These are phyloP conservation scores for Stemphylium lycopersici DNA, from an alignment of 2,329 filamentous ascomycete genomes.

Conservation along the genomic window DNA sequence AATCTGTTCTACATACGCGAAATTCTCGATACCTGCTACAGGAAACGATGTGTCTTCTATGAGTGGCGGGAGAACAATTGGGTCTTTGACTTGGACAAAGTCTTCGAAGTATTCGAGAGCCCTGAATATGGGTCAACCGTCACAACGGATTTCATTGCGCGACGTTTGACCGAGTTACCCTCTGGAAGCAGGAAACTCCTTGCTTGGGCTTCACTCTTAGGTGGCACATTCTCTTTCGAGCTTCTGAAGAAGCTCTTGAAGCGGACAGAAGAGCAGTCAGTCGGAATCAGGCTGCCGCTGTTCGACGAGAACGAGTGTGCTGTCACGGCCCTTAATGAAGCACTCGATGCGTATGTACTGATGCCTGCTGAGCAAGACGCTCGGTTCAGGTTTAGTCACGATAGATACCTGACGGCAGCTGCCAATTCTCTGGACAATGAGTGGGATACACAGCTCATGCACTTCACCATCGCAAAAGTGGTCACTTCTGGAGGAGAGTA, in stretches of 20 bases:
- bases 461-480: constrained; percentile 84
- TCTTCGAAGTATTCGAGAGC: constrained; percentile 84
- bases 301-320: constrained; percentile 68
- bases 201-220: constrained; percentile 84
- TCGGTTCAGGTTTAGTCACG: constrained; percentile 83
- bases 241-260: constrained; percentile 78
- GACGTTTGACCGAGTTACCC: constrained; percentile 77
- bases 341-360: constrained; percentile 80
- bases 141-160: constrained; percentile 81
- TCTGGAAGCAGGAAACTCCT: constrained; percentile 76
- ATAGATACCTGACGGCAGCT: constrained; percentile 81
- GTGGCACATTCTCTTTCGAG: constrained; percentile 82
- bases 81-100: constrained; percentile 79
- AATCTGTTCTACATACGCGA: constrained; percentile 92
- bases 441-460: constrained; percentile 65
- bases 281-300: constrained; percentile 56
- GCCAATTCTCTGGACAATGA: constrained; percentile 66
- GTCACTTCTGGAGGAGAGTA: constrained; percentile 73
- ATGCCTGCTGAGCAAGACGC: constrained; percentile 84
- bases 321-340: constrained; percentile 78
- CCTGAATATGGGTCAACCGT: constrained; percentile 80
- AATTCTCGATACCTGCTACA: constrained; percentile 85
- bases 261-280: constrained; percentile 63
- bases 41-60: constrained; percentile 88
- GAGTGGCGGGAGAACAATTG: constrained; percentile 83